Base-by-base conservation (phyloP, 2,329 filamentous ascomycete genomes). In the Geosmithia flava region DNA sequence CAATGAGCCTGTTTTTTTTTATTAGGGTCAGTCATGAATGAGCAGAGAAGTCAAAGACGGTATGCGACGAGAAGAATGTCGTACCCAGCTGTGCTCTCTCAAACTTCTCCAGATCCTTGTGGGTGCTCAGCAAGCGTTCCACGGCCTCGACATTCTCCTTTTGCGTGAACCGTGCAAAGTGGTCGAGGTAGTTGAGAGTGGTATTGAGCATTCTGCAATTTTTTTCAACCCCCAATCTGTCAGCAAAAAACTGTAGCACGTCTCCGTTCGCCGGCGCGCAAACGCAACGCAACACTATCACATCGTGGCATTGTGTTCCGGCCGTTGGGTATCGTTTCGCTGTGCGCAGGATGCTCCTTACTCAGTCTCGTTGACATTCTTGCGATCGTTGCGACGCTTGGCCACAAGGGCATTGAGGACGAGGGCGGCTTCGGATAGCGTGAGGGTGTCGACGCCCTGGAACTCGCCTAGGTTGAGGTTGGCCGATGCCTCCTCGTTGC, bases 91-190 rank as follows among this genome's bases (percentile, higher is more conserved):
- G 88, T 43, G 88, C 90, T 58, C 88, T 80, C 75, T 98, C 93
- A 63, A 97, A 97, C 64, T 89, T 86, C 59, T 87, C 86, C 56
- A 98, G 71, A 62, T 88, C 81, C 53, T 81, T 80, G 61, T 88
- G 85, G 50, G 83, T 78, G 55, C 85, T 85, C 53, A 96, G 76
- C 57, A 96, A 72, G 51, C 87, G 81, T 67, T 95, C 89, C 30
- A 97, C 88, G n/a, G 88, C 87, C 68, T 95, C 87, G 60, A 95
- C 86, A 55, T 93, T 93, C 65, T 95, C 87, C 64, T 91, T 89
- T 59, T 90, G 83, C 70, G 95, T 95, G 76, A 97, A 97, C 37
- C 93, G 86, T 17, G 90, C 85, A 68, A 98, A 98, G 53, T 89
- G 82, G 58, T 95, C 89, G 48, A 97, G 80, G 68, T 98, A 97